These are phyloP conservation scores for Citrus inodora DNA, from an alignment of 345 rosid genomes.

Conservation along the genomic window DNA sequence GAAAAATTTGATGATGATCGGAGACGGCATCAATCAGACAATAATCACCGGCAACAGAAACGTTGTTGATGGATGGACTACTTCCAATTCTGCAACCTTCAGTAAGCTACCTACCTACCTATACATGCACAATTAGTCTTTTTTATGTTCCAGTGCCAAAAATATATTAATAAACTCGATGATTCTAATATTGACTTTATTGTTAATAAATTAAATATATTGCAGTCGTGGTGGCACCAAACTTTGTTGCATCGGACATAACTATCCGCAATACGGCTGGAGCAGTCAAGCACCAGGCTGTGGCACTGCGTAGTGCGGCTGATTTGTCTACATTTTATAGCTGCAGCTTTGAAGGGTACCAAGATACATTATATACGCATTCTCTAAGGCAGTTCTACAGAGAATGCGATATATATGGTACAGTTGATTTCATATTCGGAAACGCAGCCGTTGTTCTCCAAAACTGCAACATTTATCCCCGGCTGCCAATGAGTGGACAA, in stretches of 20 bases:
- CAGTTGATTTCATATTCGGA: constrained; percentile 89
- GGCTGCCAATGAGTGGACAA: constrained; percentile 67
- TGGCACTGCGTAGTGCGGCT: constrained; percentile 65
- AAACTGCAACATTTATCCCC: constrained; percentile 68
- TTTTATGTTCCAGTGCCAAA: no score
- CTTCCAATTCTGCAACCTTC: constrained; percentile 87
- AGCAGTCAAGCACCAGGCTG: constrained; percentile 78
- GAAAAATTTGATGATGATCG: constrained; percentile 73
- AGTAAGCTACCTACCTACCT: constrained; percentile 26
- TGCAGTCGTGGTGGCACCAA: constrained; percentile 72
- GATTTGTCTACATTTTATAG: constrained; percentile 76
- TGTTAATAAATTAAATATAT: neutral
- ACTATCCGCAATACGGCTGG: constrained; percentile 92
- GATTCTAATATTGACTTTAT: neutral
- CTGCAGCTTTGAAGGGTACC: constrained; percentile 87
- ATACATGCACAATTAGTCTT: neutral
- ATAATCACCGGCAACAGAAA: constrained; percentile 78
- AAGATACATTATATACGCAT: constrained; percentile 76
- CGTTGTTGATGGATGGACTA: constrained; percentile 82
- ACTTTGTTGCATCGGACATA: constrained; percentile 71
- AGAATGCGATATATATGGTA: constrained; percentile 88
- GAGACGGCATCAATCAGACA: constrained; percentile 85
- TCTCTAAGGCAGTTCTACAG: constrained; percentile 82
- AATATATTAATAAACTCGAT: no score
- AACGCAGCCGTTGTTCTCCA: constrained; percentile 85